A percentile compares a stretch with the other conserved stretches of the same genome.
Conservation (phyloP, 768 basidiomycete species). For the Tylopilus felleus region DNA sequence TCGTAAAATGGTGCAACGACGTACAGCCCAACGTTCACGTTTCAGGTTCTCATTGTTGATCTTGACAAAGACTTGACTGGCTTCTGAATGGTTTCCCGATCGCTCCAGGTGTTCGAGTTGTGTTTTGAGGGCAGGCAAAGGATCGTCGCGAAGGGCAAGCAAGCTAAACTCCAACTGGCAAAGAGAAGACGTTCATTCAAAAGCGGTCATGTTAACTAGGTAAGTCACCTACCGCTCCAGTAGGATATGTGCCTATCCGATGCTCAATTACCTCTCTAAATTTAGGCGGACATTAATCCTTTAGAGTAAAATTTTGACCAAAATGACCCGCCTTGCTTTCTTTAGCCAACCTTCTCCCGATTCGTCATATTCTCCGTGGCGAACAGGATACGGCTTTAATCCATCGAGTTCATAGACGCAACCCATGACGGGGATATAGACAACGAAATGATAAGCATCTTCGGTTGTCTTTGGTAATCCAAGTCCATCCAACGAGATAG, state of each 20-base stretch:
- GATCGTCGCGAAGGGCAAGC: conserved; percentile 81
- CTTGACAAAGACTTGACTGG: conserved; percentile 51
- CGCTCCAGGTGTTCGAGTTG: conserved; percentile 51
- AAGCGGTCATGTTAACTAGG: not conserved
- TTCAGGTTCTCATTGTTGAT: conserved; percentile 69
- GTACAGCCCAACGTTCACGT: conserved; percentile 78
- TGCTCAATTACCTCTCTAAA: conserved; percentile 79
- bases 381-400: conserved; percentile 72
- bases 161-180: conserved; percentile 87
- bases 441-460: conserved; percentile 97
- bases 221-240: conserved; percentile 66
- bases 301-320: conserved; percentile 7
- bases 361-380: conserved; percentile 71
- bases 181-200: conserved; percentile 7
- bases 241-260: conserved; percentile 87
- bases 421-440: conserved; percentile 84
- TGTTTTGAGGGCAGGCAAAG: conserved; percentile 62
- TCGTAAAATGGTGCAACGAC: conserved; percentile 29
- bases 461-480: conserved; percentile 61
- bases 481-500: conserved; percentile 84
- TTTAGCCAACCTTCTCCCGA: conserved; percentile 79
- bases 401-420: conserved; percentile 93
- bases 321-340: conserved; percentile 57
- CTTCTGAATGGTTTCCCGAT: conserved; percentile 40
- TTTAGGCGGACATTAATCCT: conserved; percentile 19